Evolutionary conservation across 495 filamentous ascomycete genomes (phyloP), one percentile per base, ranked within the genome.

Genomic region (Daldinia loculata): DNA sequence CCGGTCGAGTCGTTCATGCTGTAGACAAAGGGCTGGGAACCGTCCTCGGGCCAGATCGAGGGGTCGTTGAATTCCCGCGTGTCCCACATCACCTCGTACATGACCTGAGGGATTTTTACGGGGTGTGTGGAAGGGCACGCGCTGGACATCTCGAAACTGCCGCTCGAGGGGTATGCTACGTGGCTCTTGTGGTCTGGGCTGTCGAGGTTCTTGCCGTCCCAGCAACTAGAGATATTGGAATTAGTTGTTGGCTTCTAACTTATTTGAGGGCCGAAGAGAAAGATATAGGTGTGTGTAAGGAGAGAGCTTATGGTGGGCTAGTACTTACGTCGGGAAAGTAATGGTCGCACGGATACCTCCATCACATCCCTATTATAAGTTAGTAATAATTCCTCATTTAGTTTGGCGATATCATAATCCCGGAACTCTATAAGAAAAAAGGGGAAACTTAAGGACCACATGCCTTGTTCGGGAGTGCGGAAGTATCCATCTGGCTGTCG

Each of bases 201-300:
- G 72, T 84, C 83, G 15, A 85, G 71, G 70, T 82, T 84, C 71
- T 78, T 75, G 36, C 84, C 84, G 74, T 86, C 83, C 83, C 83
- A 85, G 67, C 80, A 78, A 26, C 77, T 78, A 29, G 8, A 27
- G 52, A 34, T 14, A 48, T 57, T 48, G 43, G 39, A 29, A 32
- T 66, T 26, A 66, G 63, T 65, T 3, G 55, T 61, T 56, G 50
- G 56, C 64, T 70, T 17, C n/a, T 5, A 6, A 27, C 17, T 2
- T 14, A 52, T 38, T 12, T 17, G 0, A 4, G 30, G 5, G 19
- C 17, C 32, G 9, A 4, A 0, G 38, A 27, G 6, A 45, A 29
- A 3, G 32, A 36, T 4, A 39, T 2, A 3, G n/a, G 17, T 36
- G 1, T 36, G 8, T 4, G 17, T 17, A 3, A 26, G 0, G 41